A percentile compares a stretch with the other conserved stretches of the same genome.
Conservation (phyloP, 352 stramenopile species). For the Salisapilia sapeloensis region DNA sequence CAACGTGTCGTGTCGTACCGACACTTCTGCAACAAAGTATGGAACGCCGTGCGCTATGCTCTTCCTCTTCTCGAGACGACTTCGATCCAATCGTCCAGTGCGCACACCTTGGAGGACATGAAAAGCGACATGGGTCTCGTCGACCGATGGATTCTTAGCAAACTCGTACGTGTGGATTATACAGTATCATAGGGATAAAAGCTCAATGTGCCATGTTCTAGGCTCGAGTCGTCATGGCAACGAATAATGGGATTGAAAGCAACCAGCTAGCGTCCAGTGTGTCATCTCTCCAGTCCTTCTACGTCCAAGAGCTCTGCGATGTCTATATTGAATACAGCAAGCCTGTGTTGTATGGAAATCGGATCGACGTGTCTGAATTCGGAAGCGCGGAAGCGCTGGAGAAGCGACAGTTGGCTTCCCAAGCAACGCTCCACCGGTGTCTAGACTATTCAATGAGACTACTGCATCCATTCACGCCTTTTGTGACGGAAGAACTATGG, state of each 20-base stretch:
- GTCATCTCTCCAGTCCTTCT: conserved; percentile 59
- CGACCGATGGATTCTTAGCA: conserved; percentile 77
- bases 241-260: conserved; percentile 45
- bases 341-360: conserved; percentile 58
- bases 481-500: conserved; percentile 99
- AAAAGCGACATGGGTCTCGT: conserved; percentile 29
- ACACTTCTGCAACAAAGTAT: conserved; percentile 84
- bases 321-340: conserved; percentile 85
- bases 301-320: conserved; percentile 75
- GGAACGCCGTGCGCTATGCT: conserved; percentile 71
- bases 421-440: conserved; percentile 87
- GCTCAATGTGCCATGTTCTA: conserved; percentile 4
- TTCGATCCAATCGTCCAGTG: neutral
- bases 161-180: conserved; percentile 19
- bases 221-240: conserved; percentile 28
- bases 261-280: conserved; percentile 60
- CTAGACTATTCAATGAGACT: conserved; percentile 92
- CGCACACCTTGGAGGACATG: conserved; percentile 6
- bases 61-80: conserved; percentile 32
- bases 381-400: conserved; percentile 27
- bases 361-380: conserved; percentile 14
- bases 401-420: conserved; percentile 61
- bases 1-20: conserved; percentile 69
- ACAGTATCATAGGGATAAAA: neutral
- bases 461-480: conserved; percentile 98